These are phyloP conservation scores for Alternaria rosae DNA, from an alignment of 2,329 filamentous ascomycete species.

Conservation along the genomic window DNA sequence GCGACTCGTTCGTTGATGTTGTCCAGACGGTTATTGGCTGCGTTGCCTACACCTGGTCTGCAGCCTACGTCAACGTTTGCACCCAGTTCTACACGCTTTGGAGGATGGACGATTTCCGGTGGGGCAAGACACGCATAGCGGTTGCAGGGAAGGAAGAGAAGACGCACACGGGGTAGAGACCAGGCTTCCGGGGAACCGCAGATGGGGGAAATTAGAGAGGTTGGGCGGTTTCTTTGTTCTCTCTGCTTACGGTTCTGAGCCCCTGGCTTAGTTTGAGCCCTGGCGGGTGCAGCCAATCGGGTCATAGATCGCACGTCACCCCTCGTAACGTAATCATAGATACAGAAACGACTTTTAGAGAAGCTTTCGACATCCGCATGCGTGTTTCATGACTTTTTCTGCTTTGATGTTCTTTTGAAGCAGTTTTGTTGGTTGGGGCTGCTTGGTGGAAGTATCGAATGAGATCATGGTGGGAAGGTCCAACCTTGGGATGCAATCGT, in stretches of 20 bases:
- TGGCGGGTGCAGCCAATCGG: background rate
- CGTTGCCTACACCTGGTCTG: background rate
- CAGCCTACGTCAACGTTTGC: background rate
- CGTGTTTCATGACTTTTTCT: background rate
- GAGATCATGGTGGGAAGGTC: background rate
- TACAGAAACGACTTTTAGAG: background rate
- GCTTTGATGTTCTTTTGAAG: background rate
- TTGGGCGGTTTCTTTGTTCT: background rate
- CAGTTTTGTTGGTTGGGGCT: background rate
- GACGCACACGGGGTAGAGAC: background rate
- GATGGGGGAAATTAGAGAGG: background rate
- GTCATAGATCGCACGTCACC: background rate
- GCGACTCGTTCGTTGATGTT: background rate
- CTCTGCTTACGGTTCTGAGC: background rate
- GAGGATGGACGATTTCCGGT: slow-evolving; percentile 11
- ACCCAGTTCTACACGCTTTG: slow-evolving; percentile 7
- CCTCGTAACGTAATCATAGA: background rate
- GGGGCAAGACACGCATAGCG: slow-evolving; percentile 9
- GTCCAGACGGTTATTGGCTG: background rate
- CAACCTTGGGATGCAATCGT: too few relatives aligned
- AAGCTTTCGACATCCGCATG: background rate
- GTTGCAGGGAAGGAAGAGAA: background rate
- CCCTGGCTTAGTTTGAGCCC: background rate
- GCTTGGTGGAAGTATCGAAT: background rate
- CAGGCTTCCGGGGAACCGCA: background rate